A percentile compares a stretch with the other conserved stretches of the same genome.
Conservation (phyloP, 179 eudicot genomes). For the Heliamphora ciliata region DNA sequence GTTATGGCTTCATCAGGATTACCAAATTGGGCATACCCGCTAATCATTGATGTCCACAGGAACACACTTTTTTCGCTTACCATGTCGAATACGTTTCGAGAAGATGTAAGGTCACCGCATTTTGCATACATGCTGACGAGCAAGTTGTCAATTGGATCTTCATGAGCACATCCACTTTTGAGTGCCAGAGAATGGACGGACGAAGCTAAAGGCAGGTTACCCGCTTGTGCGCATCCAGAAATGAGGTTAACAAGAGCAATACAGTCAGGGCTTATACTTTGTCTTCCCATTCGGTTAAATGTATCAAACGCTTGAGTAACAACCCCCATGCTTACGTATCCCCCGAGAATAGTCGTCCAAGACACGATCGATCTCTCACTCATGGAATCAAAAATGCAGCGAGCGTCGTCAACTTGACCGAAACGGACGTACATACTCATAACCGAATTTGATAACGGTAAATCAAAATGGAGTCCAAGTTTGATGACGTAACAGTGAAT, state of each 20-base stretch:
- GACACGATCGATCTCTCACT: slow-evolving; percentile 8
- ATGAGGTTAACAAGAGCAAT: neutral
- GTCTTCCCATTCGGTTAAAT: neutral
- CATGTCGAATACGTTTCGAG: neutral
- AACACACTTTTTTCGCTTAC: neutral
- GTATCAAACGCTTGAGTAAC: neutral
- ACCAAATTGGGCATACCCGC: slow-evolving; percentile 9
- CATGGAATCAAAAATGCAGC: neutral
- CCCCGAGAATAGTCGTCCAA: slow-evolving; percentile 13
- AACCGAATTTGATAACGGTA: neutral
- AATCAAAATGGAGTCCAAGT: neutral
- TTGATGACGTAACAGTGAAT: slow-evolving; percentile 6
- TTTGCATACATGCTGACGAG: slow-evolving; percentile 12
- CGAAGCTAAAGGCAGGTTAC: neutral
- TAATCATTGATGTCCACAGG: slow-evolving; percentile 11
- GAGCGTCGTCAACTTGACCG: slow-evolving; percentile 3
- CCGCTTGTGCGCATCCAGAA: neutral
- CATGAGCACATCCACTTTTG: slow-evolving; percentile 11
- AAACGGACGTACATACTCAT: slow-evolving; percentile 9
- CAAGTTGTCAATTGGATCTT: slow-evolving; percentile 6
- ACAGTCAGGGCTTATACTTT: neutral
- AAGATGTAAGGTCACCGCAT: slow-evolving; percentile 11
- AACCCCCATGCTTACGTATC: neutral
- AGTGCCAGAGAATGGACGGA: slow-evolving; percentile 8
- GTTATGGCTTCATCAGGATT: slow-evolving; percentile 6